Conservation (phyloP, 1,284 basidiomycete genomes). For the Ganoderma sinense region DNA sequence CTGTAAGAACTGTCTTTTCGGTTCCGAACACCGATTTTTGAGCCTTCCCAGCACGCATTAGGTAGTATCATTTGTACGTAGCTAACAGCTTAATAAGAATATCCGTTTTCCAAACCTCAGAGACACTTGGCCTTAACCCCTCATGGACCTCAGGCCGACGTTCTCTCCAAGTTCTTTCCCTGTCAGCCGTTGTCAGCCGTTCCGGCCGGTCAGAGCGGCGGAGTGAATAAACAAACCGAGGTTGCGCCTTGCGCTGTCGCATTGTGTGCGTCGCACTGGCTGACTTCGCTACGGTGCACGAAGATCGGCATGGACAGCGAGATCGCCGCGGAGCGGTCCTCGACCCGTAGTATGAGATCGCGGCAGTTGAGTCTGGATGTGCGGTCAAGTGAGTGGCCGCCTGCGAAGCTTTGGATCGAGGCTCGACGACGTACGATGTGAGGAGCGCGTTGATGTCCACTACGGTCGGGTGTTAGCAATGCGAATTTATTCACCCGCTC, state of each 20-base stretch:
- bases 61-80: not conserved
- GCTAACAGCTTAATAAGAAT: not conserved
- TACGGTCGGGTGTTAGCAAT: not conserved
- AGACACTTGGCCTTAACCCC: not conserved
- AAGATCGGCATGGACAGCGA: not conserved
- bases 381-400: not conserved
- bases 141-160: not conserved
- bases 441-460: slow-evolving; percentile 1
- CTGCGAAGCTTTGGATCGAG: not conserved
- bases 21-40: no score
- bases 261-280: not conserved
- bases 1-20: not conserved
- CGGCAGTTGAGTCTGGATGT: not conserved
- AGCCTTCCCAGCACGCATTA: not conserved
- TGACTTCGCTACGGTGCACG: not conserved
- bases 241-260: not conserved
- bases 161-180: not conserved
- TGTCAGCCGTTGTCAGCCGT: not conserved
- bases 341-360: not conserved
- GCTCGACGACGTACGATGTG: not conserved
- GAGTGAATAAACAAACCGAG: not conserved
- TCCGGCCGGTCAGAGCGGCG: not conserved
- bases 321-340: not conserved
- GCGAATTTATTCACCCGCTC: not conserved
- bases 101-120: not conserved